Base-by-base conservation (phyloP, 2,329 filamentous ascomycete species). In the Chaetomium sp. region DNA sequence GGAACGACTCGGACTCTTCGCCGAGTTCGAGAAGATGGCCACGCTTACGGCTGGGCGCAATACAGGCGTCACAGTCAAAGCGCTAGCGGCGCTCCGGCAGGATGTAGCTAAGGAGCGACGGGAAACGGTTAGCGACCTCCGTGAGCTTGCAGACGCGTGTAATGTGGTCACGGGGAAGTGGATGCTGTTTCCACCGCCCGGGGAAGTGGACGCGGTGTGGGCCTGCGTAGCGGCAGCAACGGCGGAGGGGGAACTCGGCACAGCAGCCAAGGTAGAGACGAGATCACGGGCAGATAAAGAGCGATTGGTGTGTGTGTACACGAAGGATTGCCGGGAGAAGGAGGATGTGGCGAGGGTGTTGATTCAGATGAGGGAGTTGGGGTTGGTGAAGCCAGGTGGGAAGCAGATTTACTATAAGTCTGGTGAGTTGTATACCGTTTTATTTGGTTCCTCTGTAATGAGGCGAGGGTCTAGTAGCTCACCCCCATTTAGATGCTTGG, bases 291-390 rank as follows among this genome's bases (percentile, higher is more conserved):
- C 71, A 5, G 65, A 71, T 32, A 75, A 70, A 44, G 70, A 73
- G 19, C 77, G 83, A 19, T 70, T 94, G 43, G 82, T 95, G 33
- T 91, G 87, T 61, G 75, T 95, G 6, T 95, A 95, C 69, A 95
- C 89, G 5, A 73, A 75, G 43, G 83, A 95, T 68, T 94, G 91
- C 66, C 74, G 74, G 34, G 84, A 95, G 66, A 76, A 72, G 51
- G 72, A 77, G 4, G 89, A 95, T 66, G 79, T 95, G 5, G 77
- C 75, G 34, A 78, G 87, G 44, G 87, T 95, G 4, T 72, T 92
- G 41, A 66, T 74, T 56, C 79, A 75, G 61, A 69, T 95, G 59
- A 77, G 79, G 50, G 75, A 83, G 54, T 72, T 91, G 56, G 82
- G 79, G 6, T 71, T 94, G 40, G 75, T 86, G 50, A 74, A 74